phyloP scores from a whole-genome alignment of 768 basidiomycete species.

The Panaeolus cyanescens region DNA sequence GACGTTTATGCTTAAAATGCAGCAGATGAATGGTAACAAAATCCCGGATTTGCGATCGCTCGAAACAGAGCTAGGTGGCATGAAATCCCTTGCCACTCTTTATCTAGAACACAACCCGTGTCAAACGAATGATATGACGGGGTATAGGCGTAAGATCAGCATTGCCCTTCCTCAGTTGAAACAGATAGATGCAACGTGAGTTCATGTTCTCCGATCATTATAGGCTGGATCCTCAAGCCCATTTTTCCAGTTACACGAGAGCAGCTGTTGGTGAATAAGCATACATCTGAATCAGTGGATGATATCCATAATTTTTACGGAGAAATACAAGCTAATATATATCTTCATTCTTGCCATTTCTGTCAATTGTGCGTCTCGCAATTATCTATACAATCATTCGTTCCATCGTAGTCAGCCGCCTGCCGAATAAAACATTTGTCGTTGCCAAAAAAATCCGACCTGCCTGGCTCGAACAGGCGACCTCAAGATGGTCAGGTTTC shows the following conservation, averaged over 20 bases:
- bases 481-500: conserved; percentile 43
- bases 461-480: conserved; percentile 68
- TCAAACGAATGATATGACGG: conserved; percentile 72
- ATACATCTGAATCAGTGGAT: no score
- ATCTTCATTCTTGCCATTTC: no score
- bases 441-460: conserved; percentile 38
- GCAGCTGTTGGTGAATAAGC: background rate
- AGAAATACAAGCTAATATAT: no score
- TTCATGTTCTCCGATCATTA: conserved; percentile 15
- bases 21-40: conserved; percentile 85
- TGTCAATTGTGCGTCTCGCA: no score
- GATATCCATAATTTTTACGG: no score
- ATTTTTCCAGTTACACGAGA: background rate
- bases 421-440: background rate
- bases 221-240: background rate
- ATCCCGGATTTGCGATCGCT: conserved; percentile 72
- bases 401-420: no score
- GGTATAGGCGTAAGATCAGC: conserved; percentile 88
- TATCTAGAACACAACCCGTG: conserved; percentile 97
- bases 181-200: conserved; percentile 96
- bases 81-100: conserved; percentile 75
- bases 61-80: conserved; percentile 62
- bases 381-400: no score
- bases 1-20: background rate
- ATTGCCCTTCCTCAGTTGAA: conserved; percentile 84